Evolutionary conservation across 2,329 filamentous ascomycete genomes (phyloP).

Genomic region (Cladosporium sp.): DNA sequence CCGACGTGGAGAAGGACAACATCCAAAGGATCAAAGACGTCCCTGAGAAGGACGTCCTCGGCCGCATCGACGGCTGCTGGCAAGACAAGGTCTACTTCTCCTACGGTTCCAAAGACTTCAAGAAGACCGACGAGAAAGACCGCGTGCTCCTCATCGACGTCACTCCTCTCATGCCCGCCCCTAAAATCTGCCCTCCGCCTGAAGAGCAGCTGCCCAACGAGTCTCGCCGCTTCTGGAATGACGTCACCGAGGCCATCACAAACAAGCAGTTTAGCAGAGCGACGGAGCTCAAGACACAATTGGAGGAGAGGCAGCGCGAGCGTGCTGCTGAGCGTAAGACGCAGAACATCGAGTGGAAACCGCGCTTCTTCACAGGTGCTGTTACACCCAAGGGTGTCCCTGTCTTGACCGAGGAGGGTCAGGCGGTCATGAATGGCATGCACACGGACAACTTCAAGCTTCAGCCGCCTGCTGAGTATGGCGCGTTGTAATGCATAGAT

Average conservation of each 20-base stretch:
- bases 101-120: constrained; percentile 42
- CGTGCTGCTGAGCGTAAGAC: constrained; percentile 77
- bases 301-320: constrained; percentile 84
- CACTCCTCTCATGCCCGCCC: constrained; percentile 70
- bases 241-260: constrained; percentile 80
- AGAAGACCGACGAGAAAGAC: constrained; percentile 47
- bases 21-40: constrained; percentile 80
- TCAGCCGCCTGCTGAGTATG: constrained; percentile 41
- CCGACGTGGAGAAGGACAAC: constrained; percentile 80
- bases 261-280: constrained; percentile 79
- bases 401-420: constrained; percentile 60
- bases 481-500: constrained; percentile 20
- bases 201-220: constrained; percentile 83
- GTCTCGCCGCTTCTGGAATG: constrained; percentile 80
- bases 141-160: constrained; percentile 80
- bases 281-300: constrained; percentile 80
- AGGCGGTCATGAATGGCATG: constrained; percentile 52
- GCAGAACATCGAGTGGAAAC: constrained; percentile 67
- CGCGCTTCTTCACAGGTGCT: constrained; percentile 75
- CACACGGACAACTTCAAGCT: constrained; percentile 50
- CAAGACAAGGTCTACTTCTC: constrained; percentile 65
- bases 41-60: constrained; percentile 76
- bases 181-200: constrained; percentile 73
- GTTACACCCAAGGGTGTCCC: constrained; percentile 59
- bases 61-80: constrained; percentile 81